Conservation (phyloP, 768 basidiomycete species). For the Aureoboletus auriporus region DNA sequence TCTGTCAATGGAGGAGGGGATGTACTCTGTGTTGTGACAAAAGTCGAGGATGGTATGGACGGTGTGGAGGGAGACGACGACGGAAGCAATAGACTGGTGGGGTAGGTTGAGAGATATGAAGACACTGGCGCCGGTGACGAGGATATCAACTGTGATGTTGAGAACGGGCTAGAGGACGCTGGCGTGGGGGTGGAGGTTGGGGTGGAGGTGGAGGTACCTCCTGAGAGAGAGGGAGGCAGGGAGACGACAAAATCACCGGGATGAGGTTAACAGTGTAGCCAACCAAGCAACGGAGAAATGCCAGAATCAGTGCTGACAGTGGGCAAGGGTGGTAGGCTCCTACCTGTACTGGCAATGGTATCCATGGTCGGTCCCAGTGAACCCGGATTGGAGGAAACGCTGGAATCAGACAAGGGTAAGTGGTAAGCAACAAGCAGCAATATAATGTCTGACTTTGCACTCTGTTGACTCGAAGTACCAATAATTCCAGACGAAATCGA, state of each 20-base stretch:
- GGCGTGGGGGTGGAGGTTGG: neutral
- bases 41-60: neutral
- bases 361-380: neutral
- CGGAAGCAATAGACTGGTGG: neutral
- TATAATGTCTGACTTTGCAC: slow-evolving; percentile 9
- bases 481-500: slow-evolving; percentile 3
- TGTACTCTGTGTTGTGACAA: neutral
- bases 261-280: neutral
- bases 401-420: slow-evolving; percentile 6
- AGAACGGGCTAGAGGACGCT: neutral
- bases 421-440: neutral
- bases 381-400: neutral
- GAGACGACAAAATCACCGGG: neutral
- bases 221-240: neutral
- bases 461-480: neutral
- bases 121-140: neutral
- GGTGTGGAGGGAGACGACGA: neutral
- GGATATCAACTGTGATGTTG: neutral
- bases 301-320: slow-evolving; percentile 15
- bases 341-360: slow-evolving; percentile 15
- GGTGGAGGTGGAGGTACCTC: neutral
- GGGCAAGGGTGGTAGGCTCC: slow-evolving; percentile 10
- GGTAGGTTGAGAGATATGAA: neutral
- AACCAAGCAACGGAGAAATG: slow-evolving; percentile 2
- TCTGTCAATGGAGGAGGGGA: neutral